Evolutionary conservation across 306 rosid genomes (phyloP), one percentile per base, ranked within the genome.

Genomic region (Prosopis cineraria): DNA sequence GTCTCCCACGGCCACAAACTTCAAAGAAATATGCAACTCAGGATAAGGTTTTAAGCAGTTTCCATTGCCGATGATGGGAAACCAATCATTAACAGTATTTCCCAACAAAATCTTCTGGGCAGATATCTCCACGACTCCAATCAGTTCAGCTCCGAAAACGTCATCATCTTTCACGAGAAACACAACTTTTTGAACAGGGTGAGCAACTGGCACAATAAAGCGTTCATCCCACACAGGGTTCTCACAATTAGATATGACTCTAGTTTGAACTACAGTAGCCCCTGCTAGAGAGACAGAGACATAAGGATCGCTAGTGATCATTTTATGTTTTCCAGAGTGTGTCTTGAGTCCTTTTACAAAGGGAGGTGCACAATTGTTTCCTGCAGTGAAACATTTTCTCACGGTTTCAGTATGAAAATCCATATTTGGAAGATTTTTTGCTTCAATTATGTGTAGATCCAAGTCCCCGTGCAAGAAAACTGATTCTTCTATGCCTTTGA

Each of bases 251-350:
- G 88, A 30, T 59, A 89, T 89, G 2, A 91, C 87, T 78, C 90
- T 81, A 8, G 93, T 89, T 68, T 83, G 90, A 64, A 90, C 96
- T 31, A 89, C 81, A 53, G 96, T 89, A 16, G 96, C 96, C 17
- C 90, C 93, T 50, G 89, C 83, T 19, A 91, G 56, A 78, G 90
- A 84, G 3, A 91, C 81, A 27, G 93, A 91, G 37, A 91, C 93
- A 74, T 89, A 91, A 74, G 96, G 96, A 68, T 89, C 96, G 73
- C 96, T 91, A 9, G 93, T 91, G 69, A 89, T 89, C 79, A 75
- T 69, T 30, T 86, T 41, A 16, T 81, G 85, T 31, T 76, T 91
- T 58, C 91, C 88, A 3, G 90, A 72, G 63, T 16, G 85, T 7
- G 85, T 48, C 73, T 74, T 85, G 2, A 78, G 86, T 50, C 84